These are phyloP conservation scores for Colletotrichum sp. DNA, from an alignment of 2,329 filamentous ascomycete species.

Conservation along the genomic window DNA sequence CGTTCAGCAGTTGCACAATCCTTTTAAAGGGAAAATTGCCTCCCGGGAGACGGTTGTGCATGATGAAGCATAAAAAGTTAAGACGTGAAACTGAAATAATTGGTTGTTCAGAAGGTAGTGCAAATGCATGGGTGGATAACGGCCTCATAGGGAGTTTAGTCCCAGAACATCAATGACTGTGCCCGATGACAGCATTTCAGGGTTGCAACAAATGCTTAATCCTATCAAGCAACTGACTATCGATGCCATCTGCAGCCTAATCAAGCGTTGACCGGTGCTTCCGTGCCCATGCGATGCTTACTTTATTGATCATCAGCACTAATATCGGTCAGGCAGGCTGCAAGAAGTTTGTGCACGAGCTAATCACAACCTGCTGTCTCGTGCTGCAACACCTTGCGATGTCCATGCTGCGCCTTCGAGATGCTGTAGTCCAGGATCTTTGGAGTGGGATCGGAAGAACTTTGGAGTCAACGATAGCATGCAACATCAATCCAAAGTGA, in stretches of 20 bases:
- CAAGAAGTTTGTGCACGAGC: neutral
- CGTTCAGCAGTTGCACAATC: neutral
- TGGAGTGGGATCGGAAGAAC: neutral
- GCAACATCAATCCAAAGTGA: neutral
- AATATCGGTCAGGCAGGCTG: neutral
- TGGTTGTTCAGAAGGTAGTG: neutral
- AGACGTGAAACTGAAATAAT: neutral
- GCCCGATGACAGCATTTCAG: neutral
- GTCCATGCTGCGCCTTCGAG: neutral
- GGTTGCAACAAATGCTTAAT: neutral
- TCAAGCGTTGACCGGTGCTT: neutral
- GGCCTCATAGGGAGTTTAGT: neutral
- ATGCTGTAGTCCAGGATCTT: neutral
- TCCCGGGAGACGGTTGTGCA: neutral
- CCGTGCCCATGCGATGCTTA: neutral
- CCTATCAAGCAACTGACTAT: neutral
- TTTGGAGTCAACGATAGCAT: neutral
- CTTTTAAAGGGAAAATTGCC: neutral
- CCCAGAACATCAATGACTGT: neutral
- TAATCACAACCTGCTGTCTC: neutral
- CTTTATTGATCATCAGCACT: neutral
- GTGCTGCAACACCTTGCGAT: neutral
- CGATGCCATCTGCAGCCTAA: neutral
- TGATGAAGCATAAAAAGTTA: neutral
- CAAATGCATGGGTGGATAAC: neutral